These are phyloP conservation scores for Sphagnum magellanicum DNA, from an alignment of 228 moss, liverwort and hornwort species.

Conservation along the genomic window DNA sequence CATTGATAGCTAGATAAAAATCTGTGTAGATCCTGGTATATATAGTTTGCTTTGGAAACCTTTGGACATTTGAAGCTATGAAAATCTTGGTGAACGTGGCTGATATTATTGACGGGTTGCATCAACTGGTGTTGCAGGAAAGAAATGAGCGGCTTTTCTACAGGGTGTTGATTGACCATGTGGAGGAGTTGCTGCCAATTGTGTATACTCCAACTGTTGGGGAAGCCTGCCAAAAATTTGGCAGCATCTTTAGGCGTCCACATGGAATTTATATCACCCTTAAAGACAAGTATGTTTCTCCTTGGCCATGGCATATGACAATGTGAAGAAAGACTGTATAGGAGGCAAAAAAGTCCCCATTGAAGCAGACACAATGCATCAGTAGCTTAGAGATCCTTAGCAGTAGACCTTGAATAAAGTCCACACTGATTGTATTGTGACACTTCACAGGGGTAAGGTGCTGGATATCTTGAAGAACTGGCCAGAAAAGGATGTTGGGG, in stretches of 20 bases:
- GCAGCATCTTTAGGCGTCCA: slow-evolving; percentile 70
- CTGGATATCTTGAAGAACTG: slow-evolving; percentile 76
- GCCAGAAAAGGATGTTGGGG: slow-evolving; percentile 58
- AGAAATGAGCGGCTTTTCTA: slow-evolving; percentile 87
- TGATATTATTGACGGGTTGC: neutral
- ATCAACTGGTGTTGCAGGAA: slow-evolving; percentile 30
- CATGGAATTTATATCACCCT: slow-evolving; percentile 71
- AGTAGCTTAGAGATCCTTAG: too few relatives aligned
- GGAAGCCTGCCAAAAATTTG: slow-evolving; percentile 74
- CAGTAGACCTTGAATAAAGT: too few relatives aligned
- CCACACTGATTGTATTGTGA: too few relatives aligned
- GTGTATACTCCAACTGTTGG: slow-evolving; percentile 93
- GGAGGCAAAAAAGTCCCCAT: neutral
- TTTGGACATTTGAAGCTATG: too few relatives aligned
- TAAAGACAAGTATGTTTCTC: slow-evolving; percentile 27
- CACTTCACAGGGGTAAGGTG: slow-evolving; percentile 55
- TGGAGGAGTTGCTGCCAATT: slow-evolving; percentile 85
- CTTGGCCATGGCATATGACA: too few relatives aligned
- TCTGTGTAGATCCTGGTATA: too few relatives aligned
- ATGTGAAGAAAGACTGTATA: neutral
- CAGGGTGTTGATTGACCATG: slow-evolving; percentile 66
- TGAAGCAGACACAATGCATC: too few relatives aligned
- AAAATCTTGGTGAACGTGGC: too few relatives aligned
- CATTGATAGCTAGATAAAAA: too few relatives aligned
- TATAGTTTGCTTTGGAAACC: too few relatives aligned